Evolutionary conservation across 345 rosid genomes (phyloP), one percentile per base, ranked within the genome.

Genomic region (Aurinia saxatilis): DNA sequence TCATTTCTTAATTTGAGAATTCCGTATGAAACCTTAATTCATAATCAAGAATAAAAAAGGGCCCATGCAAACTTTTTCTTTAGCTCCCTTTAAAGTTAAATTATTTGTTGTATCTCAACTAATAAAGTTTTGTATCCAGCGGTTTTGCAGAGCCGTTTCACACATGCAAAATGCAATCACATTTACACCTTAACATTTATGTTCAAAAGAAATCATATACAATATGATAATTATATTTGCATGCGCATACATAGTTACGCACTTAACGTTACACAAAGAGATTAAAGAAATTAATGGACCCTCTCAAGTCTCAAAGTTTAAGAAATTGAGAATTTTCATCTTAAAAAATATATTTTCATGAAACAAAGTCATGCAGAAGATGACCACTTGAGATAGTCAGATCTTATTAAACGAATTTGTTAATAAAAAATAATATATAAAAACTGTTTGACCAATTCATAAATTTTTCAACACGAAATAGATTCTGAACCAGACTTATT

Each of bases 91-190:
- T 42, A 36, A 53, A 36, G 42, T 19, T 29, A 17, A 21, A 53
- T 69, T 60, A 60, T 45, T 5, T 45, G 54, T 44, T 45, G 62
- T 53, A 18, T 37, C 68, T 54, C n/a, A 69, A 69, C 73, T 37
- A 61, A 53, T 61, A 69, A 69, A 61, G 68, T 21, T 4, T 61
- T 16, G 62, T 42, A 63, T 62, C 67, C 50, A 61, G 50, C 67
- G 8, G 31, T 53, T 21, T 53, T 36, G 57, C 27, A 12, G 60
- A 61, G 63, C 42, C 73, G 35, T 69, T 69, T 61, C 68, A 68
- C 67, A 69, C 68, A 54, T 61, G 68, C 63, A 61, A n/a, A n/a
- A 53, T 61, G 67, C 63, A 61, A 46, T 46, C 57, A 61, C 67
- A 60, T 53, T 49, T 35, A 51, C 54, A 50, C 19, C 39, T 52